Evolutionary conservation across 768 basidiomycete species (phyloP), one percentile per base, ranked within the genome.

Genomic region (Podaxis sp.): DNA sequence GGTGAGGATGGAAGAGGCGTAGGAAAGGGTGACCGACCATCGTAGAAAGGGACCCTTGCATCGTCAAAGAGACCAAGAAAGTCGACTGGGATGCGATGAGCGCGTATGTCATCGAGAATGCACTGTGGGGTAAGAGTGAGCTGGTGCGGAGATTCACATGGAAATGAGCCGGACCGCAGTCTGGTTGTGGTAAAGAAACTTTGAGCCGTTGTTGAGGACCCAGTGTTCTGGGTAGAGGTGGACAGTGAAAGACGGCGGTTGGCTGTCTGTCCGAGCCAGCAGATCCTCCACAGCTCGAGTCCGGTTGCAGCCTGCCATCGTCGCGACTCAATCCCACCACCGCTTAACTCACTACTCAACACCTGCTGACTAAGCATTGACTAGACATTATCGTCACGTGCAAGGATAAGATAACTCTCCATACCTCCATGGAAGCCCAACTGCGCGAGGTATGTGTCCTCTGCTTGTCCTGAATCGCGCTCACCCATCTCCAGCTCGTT

Each of bases 1-100:
- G 48, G 63, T 50, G 26, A 66, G 52, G 30, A 57, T 59, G 17
- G 56, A 49, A 12, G 40, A 40, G 26, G 48, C 40, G 26, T 24
- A 28, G 55, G 24, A 51, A 22, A 54, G 30, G 48, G 44, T 50
- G 37, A 11, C 80, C 28, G 63, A 91, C 92, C 93, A 72, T 94
- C 90, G 72, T 93, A 95, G 74, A 92, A 95, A 22, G 90, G 90
- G 3, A 92, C 82, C 61, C 80, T 81, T 3, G 86, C 84, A 22
- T 81, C 75, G 65, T 95, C 89, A 67, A 95, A 93, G 30, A 93
- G 75, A 64, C 93, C 90, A 12, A 93, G 78, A 71, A 91, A 93
- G 75, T 95, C 93, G 33, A 89, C 86, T 12, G 93, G 93, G 80
- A 95, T 93, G 52, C 91, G 82, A 67, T 90, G 85, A 7, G 88